These are phyloP conservation scores for Agaricus bisporus DNA, from an alignment of 768 basidiomycete species.

Conservation along the genomic window DNA sequence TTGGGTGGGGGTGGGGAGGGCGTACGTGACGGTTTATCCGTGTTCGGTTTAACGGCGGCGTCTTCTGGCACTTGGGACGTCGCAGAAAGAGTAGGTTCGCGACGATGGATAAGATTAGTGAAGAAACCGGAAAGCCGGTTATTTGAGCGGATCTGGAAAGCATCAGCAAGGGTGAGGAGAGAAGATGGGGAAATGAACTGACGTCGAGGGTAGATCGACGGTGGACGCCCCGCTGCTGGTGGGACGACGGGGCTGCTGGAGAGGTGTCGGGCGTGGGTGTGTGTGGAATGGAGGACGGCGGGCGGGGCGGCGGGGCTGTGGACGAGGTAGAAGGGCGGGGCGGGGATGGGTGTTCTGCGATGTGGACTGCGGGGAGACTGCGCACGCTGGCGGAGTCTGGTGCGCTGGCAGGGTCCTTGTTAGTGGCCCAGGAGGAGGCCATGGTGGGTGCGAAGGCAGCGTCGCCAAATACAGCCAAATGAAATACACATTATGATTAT, in stretches of 20 bases:
- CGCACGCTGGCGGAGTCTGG: constrained; percentile 52
- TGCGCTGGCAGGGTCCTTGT: constrained; percentile 28
- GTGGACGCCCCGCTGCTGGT: constrained; percentile 33
- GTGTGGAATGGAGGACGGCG: constrained; percentile 18
- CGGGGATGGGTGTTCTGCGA: constrained; percentile 22
- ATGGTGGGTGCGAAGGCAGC: constrained; percentile 1
- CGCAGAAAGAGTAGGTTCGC: constrained; percentile 36
- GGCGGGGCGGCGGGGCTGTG: constrained; percentile 23
- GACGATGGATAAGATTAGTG: constrained; percentile 68
- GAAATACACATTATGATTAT: too few species aligned
- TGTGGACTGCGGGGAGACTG: constrained; percentile 52
- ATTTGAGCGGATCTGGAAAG: constrained; percentile 46
- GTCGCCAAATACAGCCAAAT: constrained; percentile 3
- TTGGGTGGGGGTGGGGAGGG: constrained; percentile 50
- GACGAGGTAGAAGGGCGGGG: constrained; percentile 18
- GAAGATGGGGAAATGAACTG: constrained; percentile 21
- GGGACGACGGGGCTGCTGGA: constrained; percentile 24
- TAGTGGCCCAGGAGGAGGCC: constrained; percentile 13
- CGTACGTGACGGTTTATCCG: constrained; percentile 39
- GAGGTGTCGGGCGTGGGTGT: constrained; percentile 25
- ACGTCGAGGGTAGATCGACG: constrained; percentile 60
- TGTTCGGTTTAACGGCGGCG: constrained; percentile 15
- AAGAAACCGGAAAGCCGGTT: constrained; percentile 85
- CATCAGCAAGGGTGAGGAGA: constrained; percentile 3
- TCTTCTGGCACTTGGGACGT: constrained; percentile 15